Evolutionary conservation across 768 basidiomycete species (phyloP).

Genomic region (Termitomyces sp.): DNA sequence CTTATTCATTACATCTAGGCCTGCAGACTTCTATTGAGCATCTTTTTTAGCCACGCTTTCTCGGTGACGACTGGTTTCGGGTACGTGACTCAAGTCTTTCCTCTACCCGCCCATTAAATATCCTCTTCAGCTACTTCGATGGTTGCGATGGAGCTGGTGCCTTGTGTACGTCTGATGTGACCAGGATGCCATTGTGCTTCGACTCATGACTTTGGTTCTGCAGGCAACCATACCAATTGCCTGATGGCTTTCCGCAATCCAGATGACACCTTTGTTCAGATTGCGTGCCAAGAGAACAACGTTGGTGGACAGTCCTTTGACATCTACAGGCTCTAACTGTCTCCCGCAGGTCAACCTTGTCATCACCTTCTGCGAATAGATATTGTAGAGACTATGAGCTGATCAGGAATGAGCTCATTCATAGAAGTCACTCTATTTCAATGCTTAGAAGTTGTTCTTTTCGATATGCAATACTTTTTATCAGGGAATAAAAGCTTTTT

Average conservation of each 20-base stretch:
- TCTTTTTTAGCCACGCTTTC: slow-evolving; percentile 32
- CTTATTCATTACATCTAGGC: slow-evolving; percentile 11
- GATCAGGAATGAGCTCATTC: not conserved
- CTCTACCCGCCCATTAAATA: not conserved
- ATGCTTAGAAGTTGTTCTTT: not conserved
- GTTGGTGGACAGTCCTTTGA: not conserved
- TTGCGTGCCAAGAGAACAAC: slow-evolving; percentile 17
- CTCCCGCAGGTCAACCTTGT: not conserved
- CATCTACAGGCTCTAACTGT: not conserved
- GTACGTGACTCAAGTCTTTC: slow-evolving; percentile 21
- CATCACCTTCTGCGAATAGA: not conserved
- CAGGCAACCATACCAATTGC: slow-evolving; percentile 31
- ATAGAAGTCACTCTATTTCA: not conserved
- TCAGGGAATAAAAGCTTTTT: not conserved
- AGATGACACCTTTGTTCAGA: slow-evolving; percentile 37
- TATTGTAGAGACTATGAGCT: not conserved
- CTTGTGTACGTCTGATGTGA: not conserved
- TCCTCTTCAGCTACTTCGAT: slow-evolving; percentile 34
- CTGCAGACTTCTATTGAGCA: not conserved
- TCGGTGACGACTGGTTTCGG: slow-evolving; percentile 40
- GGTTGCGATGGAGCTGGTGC: slow-evolving; percentile 43
- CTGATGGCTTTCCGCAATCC: slow-evolving; percentile 35
- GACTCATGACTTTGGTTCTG: not conserved
- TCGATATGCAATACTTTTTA: not conserved
- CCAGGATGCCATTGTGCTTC: no score